Conservation (phyloP, 495 filamentous ascomycete species). For the Cercophora sp. region DNA sequence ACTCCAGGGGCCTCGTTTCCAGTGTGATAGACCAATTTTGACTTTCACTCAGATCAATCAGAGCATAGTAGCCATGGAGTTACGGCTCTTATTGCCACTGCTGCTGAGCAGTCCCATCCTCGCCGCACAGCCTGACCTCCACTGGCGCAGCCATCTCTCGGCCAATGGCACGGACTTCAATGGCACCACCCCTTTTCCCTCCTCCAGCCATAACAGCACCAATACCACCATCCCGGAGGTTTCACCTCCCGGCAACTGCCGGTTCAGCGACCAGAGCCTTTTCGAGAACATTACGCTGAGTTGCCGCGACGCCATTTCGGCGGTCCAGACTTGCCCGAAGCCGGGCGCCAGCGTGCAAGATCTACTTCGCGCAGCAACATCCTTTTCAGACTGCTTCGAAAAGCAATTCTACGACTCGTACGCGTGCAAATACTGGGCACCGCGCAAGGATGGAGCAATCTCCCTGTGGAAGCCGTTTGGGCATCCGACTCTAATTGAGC, state of each 20-base stretch:
- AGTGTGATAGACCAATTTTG: too few relatives aligned
- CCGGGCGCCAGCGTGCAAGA: neutral
- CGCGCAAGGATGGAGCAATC: neutral
- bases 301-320: slow-evolving; percentile 1
- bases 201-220: neutral
- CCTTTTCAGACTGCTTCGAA: neutral
- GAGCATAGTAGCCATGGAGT: neutral
- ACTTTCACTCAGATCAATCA: too few relatives aligned
- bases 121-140: neutral
- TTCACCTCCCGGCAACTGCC: neutral
- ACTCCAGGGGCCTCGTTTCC: too few relatives aligned
- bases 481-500: neutral
- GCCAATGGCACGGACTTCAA: neutral
- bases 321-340: neutral
- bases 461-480: slow-evolving; percentile 1
- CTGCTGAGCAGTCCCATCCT: neutral
- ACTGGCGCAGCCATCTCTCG: neutral
- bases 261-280: neutral
- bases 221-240: too few relatives aligned
- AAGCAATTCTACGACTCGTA: neutral
- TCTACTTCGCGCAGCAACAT: neutral
- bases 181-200: neutral
- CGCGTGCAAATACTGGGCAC: neutral
- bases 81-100: neutral
- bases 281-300: neutral